phyloP scores from a whole-genome alignment of 1,139 yeast species.

The Kurtzmaniella natalensis region DNA sequence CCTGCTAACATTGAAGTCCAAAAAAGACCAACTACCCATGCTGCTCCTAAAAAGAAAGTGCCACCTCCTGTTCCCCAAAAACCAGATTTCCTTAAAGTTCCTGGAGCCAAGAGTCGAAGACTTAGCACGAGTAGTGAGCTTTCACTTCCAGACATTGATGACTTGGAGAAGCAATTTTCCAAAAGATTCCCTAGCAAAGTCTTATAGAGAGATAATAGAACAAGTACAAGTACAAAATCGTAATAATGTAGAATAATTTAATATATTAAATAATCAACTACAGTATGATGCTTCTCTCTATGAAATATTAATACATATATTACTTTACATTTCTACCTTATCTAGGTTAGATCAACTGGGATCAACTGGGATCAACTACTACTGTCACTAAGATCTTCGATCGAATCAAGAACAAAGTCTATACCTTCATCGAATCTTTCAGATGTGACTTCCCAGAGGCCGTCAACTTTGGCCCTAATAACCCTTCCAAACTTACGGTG shows the following conservation, averaged over 20 bases:
- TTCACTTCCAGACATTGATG: conserved; percentile 52
- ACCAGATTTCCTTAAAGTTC: conserved; percentile 46
- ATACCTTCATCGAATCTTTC: conserved; percentile 84
- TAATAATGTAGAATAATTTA: conserved; percentile 1
- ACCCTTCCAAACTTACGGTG: conserved; percentile 90
- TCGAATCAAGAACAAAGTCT: conserved; percentile 74
- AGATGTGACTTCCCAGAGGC: conserved; percentile 69
- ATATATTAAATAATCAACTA: no score
- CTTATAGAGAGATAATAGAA: conserved; percentile 13
- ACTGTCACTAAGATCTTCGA: conserved; percentile 44
- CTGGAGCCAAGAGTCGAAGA: conserved; percentile 18
- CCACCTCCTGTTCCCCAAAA: conserved; percentile 64
- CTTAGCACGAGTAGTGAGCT: conserved; percentile 38
- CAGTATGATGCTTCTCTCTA: not conserved
- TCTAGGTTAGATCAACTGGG: no score
- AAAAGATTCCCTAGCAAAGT: conserved; percentile 54
- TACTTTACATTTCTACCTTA: no score
- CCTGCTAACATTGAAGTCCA: conserved; percentile 8
- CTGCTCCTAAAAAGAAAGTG: conserved; percentile 20
- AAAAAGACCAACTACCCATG: conserved; percentile 2
- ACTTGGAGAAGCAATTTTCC: conserved; percentile 50
- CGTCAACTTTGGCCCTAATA: conserved; percentile 65
- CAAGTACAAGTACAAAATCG: no score
- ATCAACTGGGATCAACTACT: conserved; percentile 14
- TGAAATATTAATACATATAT: conserved; percentile 2